These are phyloP conservation scores for Exophiala sp. DNA, from an alignment of 2,329 filamentous ascomycete species.

Conservation along the genomic window DNA sequence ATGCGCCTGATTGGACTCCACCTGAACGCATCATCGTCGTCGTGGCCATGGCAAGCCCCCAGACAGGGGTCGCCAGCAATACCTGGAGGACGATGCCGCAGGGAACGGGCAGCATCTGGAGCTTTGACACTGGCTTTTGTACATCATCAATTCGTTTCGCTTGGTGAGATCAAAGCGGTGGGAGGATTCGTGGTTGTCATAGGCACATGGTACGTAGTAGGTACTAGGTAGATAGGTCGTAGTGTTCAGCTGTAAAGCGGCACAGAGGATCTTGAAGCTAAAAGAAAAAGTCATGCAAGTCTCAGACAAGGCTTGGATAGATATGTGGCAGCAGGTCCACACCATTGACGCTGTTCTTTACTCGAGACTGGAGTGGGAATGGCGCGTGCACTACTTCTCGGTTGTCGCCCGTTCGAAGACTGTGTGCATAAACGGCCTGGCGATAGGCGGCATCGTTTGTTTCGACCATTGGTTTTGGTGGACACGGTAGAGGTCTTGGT, in stretches of 20 bases:
- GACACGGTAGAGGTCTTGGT: too few species aligned
- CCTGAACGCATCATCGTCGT: neutral
- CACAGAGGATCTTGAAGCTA: neutral
- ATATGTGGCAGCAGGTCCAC: neutral
- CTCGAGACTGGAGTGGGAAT: neutral
- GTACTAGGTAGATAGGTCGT: too few species aligned
- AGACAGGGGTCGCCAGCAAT: neutral
- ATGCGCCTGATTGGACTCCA: neutral
- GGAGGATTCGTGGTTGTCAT: too few species aligned
- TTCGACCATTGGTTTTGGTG: neutral
- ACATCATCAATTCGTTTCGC: too few species aligned
- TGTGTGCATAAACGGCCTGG: neutral
- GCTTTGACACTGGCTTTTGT: too few species aligned
- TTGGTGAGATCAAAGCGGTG: too few species aligned
- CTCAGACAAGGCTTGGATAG: slow-evolving; percentile 9
- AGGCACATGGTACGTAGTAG: too few species aligned
- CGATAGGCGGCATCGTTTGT: neutral
- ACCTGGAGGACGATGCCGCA: too few species aligned
- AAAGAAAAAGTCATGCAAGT: slow-evolving; percentile 13
- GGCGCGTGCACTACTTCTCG: neutral
- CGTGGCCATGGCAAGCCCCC: neutral
- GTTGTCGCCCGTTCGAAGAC: neutral
- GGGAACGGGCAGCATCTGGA: too few species aligned
- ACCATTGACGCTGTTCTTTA: neutral
- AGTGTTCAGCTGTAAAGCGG: too few species aligned